phyloP scores from a whole-genome alignment of 345 rosid genomes.

The Limnanthes douglasii region DNA sequence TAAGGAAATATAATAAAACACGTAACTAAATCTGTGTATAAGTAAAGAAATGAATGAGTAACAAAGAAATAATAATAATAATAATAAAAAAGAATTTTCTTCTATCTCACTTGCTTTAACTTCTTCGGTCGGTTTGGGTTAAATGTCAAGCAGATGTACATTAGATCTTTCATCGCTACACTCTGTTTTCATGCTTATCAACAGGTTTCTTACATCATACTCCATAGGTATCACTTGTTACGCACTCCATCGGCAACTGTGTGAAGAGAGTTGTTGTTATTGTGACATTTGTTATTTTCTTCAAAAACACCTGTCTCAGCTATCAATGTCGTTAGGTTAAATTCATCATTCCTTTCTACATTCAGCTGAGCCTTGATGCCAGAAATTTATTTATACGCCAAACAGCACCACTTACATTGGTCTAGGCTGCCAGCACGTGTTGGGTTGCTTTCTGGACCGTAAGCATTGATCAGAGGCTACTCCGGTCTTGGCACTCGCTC shows the following conservation, averaged over 20 bases:
- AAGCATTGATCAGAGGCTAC: constrained; percentile 16
- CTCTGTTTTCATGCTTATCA: constrained; percentile 96
- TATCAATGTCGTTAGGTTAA: too few relatives aligned
- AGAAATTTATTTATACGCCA: too few relatives aligned
- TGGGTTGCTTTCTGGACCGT: constrained; percentile 65
- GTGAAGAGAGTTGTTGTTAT: constrained; percentile 99
- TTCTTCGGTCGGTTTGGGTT: too few relatives aligned
- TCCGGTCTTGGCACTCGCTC: constrained; percentile 11
- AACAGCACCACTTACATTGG: too few relatives aligned
- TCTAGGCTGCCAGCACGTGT: constrained; percentile 78
- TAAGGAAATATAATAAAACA: too few relatives aligned
- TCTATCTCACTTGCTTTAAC: too few relatives aligned
- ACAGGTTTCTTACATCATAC: constrained; percentile 96
- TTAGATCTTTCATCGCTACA: constrained; percentile 66
- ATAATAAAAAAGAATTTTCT: too few relatives aligned
- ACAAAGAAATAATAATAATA: too few relatives aligned
- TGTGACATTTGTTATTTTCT: constrained; percentile 93
- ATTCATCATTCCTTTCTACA: too few relatives aligned
- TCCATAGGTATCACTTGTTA: constrained; percentile 95
- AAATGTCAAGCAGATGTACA: constrained; percentile 46
- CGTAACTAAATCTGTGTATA: too few relatives aligned
- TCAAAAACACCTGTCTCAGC: constrained; percentile 71
- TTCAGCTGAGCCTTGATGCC: too few relatives aligned
- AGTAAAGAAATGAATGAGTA: too few relatives aligned
- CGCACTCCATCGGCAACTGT: constrained; percentile 96